A percentile compares a stretch with the other conserved stretches of the same genome.
Conservation (phyloP, 1,284 basidiomycete species). For the Trichosporon inkin region DNA sequence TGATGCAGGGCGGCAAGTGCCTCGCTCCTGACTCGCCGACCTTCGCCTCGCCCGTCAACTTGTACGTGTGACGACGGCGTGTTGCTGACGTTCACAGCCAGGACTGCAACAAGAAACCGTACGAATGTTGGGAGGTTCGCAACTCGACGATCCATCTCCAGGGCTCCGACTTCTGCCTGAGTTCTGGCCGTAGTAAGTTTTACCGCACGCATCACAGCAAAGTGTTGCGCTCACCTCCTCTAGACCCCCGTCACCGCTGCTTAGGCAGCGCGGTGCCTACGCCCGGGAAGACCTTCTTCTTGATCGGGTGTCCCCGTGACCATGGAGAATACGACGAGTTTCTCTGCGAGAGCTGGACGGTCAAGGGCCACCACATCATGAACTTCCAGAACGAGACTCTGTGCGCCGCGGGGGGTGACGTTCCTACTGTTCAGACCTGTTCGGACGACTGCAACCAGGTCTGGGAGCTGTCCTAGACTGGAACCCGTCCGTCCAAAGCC, state of each 20-base stretch:
- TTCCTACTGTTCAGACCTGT: neutral
- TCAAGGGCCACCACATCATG: neutral
- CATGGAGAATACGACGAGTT: neutral
- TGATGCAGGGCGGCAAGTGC: neutral
- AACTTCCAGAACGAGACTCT: neutral
- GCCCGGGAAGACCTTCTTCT: neutral
- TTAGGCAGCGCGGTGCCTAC: neutral
- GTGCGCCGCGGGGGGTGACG: neutral
- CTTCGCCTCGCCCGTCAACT: slow-evolving; percentile 1
- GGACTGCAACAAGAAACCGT: slow-evolving; percentile 4
- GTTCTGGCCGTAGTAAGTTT: neutral
- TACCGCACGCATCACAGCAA: neutral
- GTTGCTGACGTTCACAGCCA: neutral
- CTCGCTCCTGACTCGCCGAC: neutral
- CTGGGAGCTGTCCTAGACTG: neutral
- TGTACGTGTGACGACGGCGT: neutral
- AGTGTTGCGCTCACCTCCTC: no score
- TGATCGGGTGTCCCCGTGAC: neutral
- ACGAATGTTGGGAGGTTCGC: slow-evolving; percentile 2
- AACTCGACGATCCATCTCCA: neutral
- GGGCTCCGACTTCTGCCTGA: neutral
- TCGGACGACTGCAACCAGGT: neutral
- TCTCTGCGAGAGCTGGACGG: neutral
- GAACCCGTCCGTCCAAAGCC: no score
- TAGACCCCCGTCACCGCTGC: slow-evolving; percentile 6